Conservation (phyloP, 2,329 filamentous ascomycete species). For the Aspergillus fumigatiaffinis region DNA sequence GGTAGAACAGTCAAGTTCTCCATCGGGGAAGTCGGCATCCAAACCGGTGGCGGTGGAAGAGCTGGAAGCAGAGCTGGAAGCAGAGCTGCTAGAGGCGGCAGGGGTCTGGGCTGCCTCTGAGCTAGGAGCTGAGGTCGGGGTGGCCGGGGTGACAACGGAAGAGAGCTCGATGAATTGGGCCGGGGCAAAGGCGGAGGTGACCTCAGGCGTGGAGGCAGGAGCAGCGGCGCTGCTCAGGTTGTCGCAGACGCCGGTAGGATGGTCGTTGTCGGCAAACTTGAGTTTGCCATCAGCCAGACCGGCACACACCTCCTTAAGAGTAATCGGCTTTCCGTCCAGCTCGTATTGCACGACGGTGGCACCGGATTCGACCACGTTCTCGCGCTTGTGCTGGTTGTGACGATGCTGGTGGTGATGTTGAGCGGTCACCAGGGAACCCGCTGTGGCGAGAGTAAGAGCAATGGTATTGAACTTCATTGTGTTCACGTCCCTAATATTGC, state of each 20-base stretch:
- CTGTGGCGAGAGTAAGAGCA: conserved; percentile 40
- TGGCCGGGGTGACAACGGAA: conserved; percentile 33
- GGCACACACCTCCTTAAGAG: conserved; percentile 58
- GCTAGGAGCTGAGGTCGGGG: conserved; percentile 19
- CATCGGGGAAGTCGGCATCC: conserved; percentile 69
- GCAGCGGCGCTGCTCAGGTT: conserved; percentile 28
- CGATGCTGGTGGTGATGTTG: conserved; percentile 42
- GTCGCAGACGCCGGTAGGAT: conserved; percentile 52
- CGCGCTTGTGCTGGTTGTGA: conserved; percentile 39
- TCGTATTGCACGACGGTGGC: conserved; percentile 68
- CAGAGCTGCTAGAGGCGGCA: conserved; percentile 24
- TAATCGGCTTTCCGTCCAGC: conserved; percentile 53
- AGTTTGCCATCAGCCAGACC: conserved; percentile 67
- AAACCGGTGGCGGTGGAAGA: conserved; percentile 50
- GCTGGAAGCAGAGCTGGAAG: conserved; percentile 15
- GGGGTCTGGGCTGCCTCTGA: conserved; percentile 4
- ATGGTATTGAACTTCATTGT: conserved; percentile 41
- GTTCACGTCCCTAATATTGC: conserved; percentile 4
- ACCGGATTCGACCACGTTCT: conserved; percentile 50
- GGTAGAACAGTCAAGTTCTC: conserved; percentile 62
- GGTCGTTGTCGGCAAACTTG: conserved; percentile 61
- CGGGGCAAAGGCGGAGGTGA: conserved; percentile 30
- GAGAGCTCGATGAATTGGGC: conserved; percentile 52
- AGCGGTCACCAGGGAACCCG: conserved; percentile 40
- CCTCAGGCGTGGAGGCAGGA: conserved; percentile 29